Evolutionary conservation across 23 red algal genomes (phyloP), one percentile per base, ranked within the genome.

Genomic region (Agarophyton chilense): DNA sequence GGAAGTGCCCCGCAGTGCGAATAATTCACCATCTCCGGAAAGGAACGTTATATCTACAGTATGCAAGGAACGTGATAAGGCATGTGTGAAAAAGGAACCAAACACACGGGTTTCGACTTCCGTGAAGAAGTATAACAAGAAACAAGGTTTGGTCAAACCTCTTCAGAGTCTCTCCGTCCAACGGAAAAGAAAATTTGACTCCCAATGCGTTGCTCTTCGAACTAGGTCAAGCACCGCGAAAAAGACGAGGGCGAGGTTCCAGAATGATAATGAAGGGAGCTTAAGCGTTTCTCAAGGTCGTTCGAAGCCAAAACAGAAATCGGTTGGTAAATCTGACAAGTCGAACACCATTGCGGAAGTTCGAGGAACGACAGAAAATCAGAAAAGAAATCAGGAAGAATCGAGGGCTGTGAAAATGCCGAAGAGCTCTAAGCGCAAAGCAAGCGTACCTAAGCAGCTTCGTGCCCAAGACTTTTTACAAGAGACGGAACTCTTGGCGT

Each of bases 361-460:
- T 28, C n/a, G n/a, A n/a, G n/a, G n/a, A n/a, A n/a, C n/a, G n/a
- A n/a, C n/a, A 1, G 60, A 17, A 1, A 18, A 14, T 16, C 31
- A 35, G 13, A 29, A 33, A 35, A 39, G 9, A 49, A 47, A 46
- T 18, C 39, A 47, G 24, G 39, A 47, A 5, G 68, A 74, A 26
- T 2, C 4, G 33, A 49, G 11, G 22, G 43, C 41, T 45, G 68
- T 47, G 43, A 49, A 12, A 47, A 74, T 7, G 21, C 41, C 40
- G 43, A 74, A 49, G 43, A 74, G 40, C 21, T 46, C 68, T 21
- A 74, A 74, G 24, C 68, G 68, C 38, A 74, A 74, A 49, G 9
- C 41, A 38, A 74, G 68, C 11, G 22, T 10, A 7, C 68, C 68
- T 1, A 13, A 74, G 47, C 38, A 47, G 29, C 40, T 74, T 12